Conservation (phyloP, 2,329 filamentous ascomycete genomes). For the Hirsutella minnesotensis region DNA sequence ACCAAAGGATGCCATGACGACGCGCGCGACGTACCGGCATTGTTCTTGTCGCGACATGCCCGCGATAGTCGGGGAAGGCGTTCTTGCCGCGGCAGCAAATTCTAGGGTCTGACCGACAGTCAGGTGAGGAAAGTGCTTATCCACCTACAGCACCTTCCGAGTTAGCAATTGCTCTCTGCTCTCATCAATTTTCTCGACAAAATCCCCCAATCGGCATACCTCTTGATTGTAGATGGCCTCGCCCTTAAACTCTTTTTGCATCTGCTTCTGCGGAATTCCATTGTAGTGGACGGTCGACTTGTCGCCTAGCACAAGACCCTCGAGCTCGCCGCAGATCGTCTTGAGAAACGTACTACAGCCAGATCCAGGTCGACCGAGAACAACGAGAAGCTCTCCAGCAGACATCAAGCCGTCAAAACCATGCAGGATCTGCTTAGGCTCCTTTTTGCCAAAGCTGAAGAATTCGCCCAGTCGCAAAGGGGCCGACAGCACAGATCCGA, state of each 20-base stretch:
- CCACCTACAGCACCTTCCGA: conserved; percentile 29
- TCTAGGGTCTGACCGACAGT: conserved; percentile 63
- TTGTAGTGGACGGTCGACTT: conserved; percentile 48
- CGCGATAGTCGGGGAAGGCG: conserved; percentile 51
- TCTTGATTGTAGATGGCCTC: conserved; percentile 68
- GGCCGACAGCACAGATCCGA: conserved; percentile 44
- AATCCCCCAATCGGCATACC: conserved; percentile 15
- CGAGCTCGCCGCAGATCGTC: conserved; percentile 45
- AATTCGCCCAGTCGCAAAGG: conserved; percentile 46
- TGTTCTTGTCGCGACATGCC: conserved; percentile 51
- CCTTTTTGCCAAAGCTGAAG: conserved; percentile 32
- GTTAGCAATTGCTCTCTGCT: too few relatives aligned
- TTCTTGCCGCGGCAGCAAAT: conserved; percentile 59
- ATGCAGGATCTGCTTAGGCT: conserved; percentile 47
- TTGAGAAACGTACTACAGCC: conserved; percentile 56
- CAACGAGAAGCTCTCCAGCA: conserved; percentile 55
- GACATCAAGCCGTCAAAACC: conserved; percentile 53
- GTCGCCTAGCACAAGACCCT: conserved; percentile 42
- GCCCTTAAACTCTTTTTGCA: conserved; percentile 49
- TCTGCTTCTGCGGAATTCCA: conserved; percentile 40
- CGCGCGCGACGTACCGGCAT: conserved; percentile 48
- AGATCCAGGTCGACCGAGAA: conserved; percentile 54
- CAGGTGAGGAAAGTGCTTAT: conserved; percentile 67
- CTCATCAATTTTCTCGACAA: neutral
- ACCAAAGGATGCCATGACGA: conserved; percentile 60